phyloP scores from a whole-genome alignment of 1,284 basidiomycete genomes.

The Phylloboletellus chloephorus region DNA sequence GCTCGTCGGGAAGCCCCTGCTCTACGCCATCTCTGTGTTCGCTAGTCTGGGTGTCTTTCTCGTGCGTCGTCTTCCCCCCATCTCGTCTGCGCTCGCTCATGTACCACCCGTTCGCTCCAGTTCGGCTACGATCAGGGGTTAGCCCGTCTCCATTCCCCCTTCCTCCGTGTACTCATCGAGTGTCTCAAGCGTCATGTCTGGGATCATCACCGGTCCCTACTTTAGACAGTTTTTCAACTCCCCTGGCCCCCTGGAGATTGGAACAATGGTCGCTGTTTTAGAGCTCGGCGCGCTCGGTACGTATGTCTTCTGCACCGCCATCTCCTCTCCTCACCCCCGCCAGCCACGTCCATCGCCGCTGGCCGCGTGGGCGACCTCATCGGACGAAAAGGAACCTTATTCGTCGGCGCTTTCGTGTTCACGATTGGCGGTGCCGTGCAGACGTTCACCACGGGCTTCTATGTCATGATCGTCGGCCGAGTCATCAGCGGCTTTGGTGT shows the following conservation, averaged over 20 bases:
- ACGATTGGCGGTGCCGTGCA: constrained; percentile 87
- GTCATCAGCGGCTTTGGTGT: constrained; percentile 91
- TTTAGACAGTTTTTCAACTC: constrained; percentile 81
- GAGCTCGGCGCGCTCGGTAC: constrained; percentile 90
- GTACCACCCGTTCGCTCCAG: constrained; percentile 35
- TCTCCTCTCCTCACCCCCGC: constrained; percentile 7
- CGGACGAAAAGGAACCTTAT: constrained; percentile 84
- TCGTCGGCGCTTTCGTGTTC: constrained; percentile 84
- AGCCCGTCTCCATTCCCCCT: constrained; percentile 1
- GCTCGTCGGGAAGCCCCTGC: constrained; percentile 76
- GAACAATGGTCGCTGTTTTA: constrained; percentile 88
- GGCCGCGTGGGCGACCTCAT: constrained; percentile 85
- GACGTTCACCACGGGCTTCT: constrained; percentile 81
- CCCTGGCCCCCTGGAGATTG: constrained; percentile 63
- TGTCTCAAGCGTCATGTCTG: constrained; percentile 72
- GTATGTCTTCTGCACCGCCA: constrained; percentile 22
- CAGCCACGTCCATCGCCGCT: constrained; percentile 87
- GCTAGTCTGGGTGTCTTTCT: constrained; percentile 86
- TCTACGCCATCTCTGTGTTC: constrained; percentile 80
- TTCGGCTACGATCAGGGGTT: constrained; percentile 95
- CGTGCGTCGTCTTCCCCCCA: constrained; percentile 40
- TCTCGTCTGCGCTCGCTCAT: background rate
- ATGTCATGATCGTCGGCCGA: constrained; percentile 83
- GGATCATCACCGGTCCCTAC: constrained; percentile 90
- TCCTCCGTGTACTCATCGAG: constrained; percentile 29